These are phyloP conservation scores for Haematococcus lacustris DNA, from an alignment of 139 green algal genomes.

Conservation along the genomic window DNA sequence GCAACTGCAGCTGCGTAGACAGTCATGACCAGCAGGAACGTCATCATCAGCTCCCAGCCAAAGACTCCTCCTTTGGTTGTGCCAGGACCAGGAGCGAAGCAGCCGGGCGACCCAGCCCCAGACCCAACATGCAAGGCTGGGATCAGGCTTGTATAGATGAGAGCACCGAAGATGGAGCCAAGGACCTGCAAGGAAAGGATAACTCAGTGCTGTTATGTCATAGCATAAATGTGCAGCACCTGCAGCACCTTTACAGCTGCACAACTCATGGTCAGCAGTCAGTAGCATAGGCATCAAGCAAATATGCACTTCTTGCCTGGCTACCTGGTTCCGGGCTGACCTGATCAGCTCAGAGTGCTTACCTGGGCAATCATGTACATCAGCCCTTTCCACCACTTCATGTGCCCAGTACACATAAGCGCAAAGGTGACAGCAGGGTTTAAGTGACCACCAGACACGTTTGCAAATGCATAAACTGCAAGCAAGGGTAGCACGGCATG, in stretches of 20 bases:
- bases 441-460: conserved; percentile 61
- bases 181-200: conserved; percentile 35
- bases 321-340: no score
- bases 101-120: conserved; percentile 32
- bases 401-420: conserved; percentile 67
- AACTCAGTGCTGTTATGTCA: no score
- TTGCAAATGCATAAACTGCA: conserved; percentile 67
- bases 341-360: conserved; percentile 1
- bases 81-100: conserved; percentile 30
- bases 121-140: conserved; percentile 31
- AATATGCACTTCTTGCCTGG: no score
- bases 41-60: conserved; percentile 62
- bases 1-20: conserved; percentile 59
- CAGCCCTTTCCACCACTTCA: conserved; percentile 55
- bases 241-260: no score
- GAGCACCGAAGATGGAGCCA: conserved; percentile 53
- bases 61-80: conserved; percentile 40
- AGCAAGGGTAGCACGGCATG: no score
- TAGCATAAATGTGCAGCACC: no score
- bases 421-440: conserved; percentile 69
- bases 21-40: conserved; percentile 47
- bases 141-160: conserved; percentile 50
- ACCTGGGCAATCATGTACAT: conserved; percentile 65
- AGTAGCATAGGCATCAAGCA: no score
- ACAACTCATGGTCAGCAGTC: no score